Base-by-base conservation (phyloP, 768 basidiomycete genomes). In the Lentinula aciculospora region DNA sequence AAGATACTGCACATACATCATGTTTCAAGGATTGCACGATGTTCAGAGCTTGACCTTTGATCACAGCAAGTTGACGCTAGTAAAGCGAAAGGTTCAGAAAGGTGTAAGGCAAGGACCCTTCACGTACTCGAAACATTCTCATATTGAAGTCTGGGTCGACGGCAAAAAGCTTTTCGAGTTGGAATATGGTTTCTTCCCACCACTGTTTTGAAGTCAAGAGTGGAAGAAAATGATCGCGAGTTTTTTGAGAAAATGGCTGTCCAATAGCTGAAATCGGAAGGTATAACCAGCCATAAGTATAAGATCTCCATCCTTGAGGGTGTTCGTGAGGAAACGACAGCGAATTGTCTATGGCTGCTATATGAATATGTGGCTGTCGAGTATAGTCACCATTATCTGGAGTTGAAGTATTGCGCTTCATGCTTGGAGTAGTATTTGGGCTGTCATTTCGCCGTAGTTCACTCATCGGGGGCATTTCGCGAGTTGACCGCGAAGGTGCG, bases 11-110 rank as follows among this genome's bases (percentile, higher is more conserved):
- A 76, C 86, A 68, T 66, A 91, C 90, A 19, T 74, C 67, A 67
- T 94, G 92, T 64, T 80, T 86, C 51, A 94, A 72, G 1, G 89
- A 92, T 67, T 94, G 88, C 2, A 94, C 80, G 36, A 95, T 88
- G 64, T 94, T 94, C 82, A 87, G 92, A 40, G 89, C 93, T 68
- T 95, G 93, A 12, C 92, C 93, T 72, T 95, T 95, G 59, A 96
- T 87, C 4, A 96, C 92, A n/a, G 92, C 87, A 57, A 95, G 71
- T 78, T 96, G 94, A 60, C 88, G 78, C 88, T 90, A 65, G 15
- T 28, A 25, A 8, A 2, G 8, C 19, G 7, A 37, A 12, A 36
- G 2, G 0, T 53, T 48, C 6, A n/a, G 17, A 39, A n/a, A 51
- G 59, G 36, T 17, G 47, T 39, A 53, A 8, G n/a, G 29, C 60